phyloP scores from a whole-genome alignment of 2,329 filamentous ascomycete genomes.

The Colletotrichum spinosum region DNA sequence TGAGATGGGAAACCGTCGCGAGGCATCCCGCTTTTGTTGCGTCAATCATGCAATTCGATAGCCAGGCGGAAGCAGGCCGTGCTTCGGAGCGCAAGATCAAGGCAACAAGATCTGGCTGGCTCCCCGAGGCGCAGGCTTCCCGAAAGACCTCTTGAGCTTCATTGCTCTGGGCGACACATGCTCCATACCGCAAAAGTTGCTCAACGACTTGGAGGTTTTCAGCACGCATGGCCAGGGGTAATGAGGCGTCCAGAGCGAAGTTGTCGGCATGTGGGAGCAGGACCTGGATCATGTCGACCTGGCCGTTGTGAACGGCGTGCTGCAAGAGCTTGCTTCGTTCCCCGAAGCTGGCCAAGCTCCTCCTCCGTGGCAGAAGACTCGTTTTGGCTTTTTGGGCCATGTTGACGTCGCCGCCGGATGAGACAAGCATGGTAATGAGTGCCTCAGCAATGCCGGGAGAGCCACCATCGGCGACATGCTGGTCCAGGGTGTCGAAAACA shows the following conservation, averaged over 20 bases:
- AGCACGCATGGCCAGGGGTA: conserved; percentile 61
- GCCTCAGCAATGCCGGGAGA: conserved; percentile 68
- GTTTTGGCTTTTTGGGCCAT: conserved; percentile 59
- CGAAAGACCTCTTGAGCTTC: conserved; percentile 67
- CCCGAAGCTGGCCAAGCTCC: conserved; percentile 59
- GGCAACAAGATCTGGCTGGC: conserved; percentile 58
- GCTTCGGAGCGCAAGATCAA: conserved; percentile 63
- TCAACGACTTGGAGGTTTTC: conserved; percentile 57
- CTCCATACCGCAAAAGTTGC: conserved; percentile 63
- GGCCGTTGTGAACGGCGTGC: conserved; percentile 61
- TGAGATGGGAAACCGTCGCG: conserved; percentile 62
- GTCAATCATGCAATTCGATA: conserved; percentile 64
- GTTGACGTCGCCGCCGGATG: conserved; percentile 63
- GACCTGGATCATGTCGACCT: conserved; percentile 65
- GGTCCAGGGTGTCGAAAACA: conserved; percentile 62
- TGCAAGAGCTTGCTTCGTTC: conserved; percentile 64
- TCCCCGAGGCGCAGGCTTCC: conserved; percentile 59
- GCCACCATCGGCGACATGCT: conserved; percentile 61
- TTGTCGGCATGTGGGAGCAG: conserved; percentile 65
- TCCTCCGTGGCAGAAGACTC: conserved; percentile 59
- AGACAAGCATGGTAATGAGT: conserved; percentile 61
- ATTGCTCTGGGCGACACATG: conserved; percentile 45
- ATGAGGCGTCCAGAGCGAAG: conserved; percentile 59
- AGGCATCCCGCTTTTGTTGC: conserved; percentile 62
- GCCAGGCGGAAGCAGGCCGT: conserved; percentile 53